A percentile compares a stretch with the other conserved stretches of the same genome.
phyloP scores from a whole-genome alignment of 495 filamentous ascomycete species.

The Bryoglossum gracile region DNA sequence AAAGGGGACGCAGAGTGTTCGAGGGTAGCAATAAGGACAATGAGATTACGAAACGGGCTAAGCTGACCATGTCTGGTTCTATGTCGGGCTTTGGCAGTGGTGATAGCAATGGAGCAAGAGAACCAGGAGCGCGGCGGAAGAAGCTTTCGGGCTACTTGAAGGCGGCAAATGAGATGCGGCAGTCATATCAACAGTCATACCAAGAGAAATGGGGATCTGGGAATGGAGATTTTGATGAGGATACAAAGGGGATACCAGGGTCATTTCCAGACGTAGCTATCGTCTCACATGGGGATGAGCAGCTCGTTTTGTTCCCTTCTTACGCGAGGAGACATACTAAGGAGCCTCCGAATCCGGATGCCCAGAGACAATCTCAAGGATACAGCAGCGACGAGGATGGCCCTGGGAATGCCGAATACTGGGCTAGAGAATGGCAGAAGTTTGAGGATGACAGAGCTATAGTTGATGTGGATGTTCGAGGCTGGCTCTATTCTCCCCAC shows the following conservation, averaged over 20 bases:
- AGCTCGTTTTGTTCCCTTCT: constrained; percentile 91
- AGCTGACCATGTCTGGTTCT: constrained; percentile 26
- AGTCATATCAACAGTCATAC: constrained; percentile 84
- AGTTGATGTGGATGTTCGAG: constrained; percentile 88
- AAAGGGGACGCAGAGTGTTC: constrained; percentile 38
- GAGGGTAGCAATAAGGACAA: constrained; percentile 11
- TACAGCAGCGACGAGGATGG: constrained; percentile 15
- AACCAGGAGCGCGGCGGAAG: constrained; percentile 62
- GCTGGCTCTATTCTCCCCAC: constrained; percentile 83
- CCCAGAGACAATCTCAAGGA: constrained; percentile 21
- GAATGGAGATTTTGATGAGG: constrained; percentile 45
- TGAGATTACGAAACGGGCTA: constrained; percentile 12
- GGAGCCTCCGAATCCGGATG: constrained; percentile 21
- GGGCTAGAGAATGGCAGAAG: constrained; percentile 60
- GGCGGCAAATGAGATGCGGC: constrained; percentile 84
- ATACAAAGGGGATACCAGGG: constrained; percentile 56
- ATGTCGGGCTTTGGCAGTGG: constrained; percentile 15
- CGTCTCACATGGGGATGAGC: constrained; percentile 70
- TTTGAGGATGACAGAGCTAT: constrained; percentile 71
- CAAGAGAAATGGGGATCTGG: constrained; percentile 44
- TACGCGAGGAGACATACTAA: constrained; percentile 65
- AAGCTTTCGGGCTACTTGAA: constrained; percentile 81
- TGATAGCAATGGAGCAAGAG: constrained; percentile 30
- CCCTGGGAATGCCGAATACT: constrained; percentile 54
- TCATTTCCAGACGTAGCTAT: constrained; percentile 78